Evolutionary conservation across 202 grass and related monocot genomes (phyloP).

Genomic region (Carex arenaria): DNA sequence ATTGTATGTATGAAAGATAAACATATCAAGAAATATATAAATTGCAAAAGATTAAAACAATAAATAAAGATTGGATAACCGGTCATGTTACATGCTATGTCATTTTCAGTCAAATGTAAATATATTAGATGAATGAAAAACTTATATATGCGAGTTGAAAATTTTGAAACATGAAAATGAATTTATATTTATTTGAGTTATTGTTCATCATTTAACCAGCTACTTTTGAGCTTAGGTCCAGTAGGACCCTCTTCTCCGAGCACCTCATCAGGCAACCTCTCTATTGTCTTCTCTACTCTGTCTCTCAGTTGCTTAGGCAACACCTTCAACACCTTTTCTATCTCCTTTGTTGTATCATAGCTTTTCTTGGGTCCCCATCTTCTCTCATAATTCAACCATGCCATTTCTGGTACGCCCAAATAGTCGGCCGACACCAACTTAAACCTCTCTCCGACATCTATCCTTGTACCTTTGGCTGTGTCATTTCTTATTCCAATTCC

Average conservation of each 20-base stretch:
- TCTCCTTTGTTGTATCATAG: conserved; percentile 61
- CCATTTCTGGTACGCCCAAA: conserved; percentile 35
- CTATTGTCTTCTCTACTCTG: conserved; percentile 36
- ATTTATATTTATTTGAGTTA: no score
- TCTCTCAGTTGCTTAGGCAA: conserved; percentile 39
- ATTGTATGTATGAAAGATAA: no score
- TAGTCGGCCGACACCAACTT: conserved; percentile 70
- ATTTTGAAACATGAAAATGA: no score
- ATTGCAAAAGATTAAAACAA: no score
- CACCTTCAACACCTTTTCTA: conserved; percentile 44
- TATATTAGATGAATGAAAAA: no score
- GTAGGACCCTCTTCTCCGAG: conserved; percentile 58
- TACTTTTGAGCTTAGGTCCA: conserved; percentile 68
- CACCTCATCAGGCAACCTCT: conserved; percentile 36
- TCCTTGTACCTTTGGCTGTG: conserved; percentile 40
- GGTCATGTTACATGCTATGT: no score
- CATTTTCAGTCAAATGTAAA: no score
- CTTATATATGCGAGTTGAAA: no score
- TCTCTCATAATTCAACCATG: conserved; percentile 60
- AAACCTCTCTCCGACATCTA: conserved; percentile 43
- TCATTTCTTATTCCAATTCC: conserved; percentile 87
- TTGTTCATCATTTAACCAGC: conserved; percentile 62
- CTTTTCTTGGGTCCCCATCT: conserved; percentile 77
- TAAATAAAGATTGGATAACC: no score
- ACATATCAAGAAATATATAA: no score